Conservation (phyloP, 2,329 filamentous ascomycete genomes). For the Trichoderma atrobrunneum region DNA sequence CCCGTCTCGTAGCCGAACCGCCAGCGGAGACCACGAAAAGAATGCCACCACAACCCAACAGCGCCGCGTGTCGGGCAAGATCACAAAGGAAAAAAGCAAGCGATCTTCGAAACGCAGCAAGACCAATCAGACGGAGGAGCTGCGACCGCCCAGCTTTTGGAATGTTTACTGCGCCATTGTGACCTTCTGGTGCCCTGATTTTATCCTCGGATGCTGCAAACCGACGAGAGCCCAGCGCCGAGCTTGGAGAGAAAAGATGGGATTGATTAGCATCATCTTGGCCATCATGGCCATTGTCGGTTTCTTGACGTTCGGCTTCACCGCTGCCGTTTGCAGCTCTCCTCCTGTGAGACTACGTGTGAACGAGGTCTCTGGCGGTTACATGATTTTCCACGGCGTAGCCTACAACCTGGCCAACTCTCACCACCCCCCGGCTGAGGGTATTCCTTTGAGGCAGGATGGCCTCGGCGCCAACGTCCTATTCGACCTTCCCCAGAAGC, state of each 20-base stretch:
- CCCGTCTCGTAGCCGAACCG: slow-evolving; percentile 35
- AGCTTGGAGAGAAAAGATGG: slow-evolving; percentile 98
- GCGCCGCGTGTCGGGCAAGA: slow-evolving; percentile 54
- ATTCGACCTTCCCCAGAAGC: slow-evolving; percentile 77
- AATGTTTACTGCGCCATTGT: slow-evolving; percentile 91
- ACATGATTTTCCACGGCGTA: slow-evolving; percentile 94
- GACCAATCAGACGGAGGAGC: slow-evolving; percentile 55
- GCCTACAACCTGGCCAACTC: slow-evolving; percentile 82
- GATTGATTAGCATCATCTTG: slow-evolving; percentile 89
- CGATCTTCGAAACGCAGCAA: slow-evolving; percentile 50
- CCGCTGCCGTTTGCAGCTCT: slow-evolving; percentile 74
- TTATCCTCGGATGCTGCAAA: slow-evolving; percentile 84
- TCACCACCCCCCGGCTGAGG: slow-evolving; percentile 73
- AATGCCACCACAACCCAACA: slow-evolving; percentile 34
- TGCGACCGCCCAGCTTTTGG: slow-evolving; percentile 84
- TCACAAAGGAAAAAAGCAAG: slow-evolving; percentile 60
- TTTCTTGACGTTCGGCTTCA: slow-evolving; percentile 96
- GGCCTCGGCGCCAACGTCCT: slow-evolving; percentile 70
- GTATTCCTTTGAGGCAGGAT: slow-evolving; percentile 59
- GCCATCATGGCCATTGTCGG: slow-evolving; percentile 85
- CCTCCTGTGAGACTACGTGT: slow-evolving; percentile 71
- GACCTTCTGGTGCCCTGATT: slow-evolving; percentile 91
- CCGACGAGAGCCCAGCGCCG: slow-evolving; percentile 80
- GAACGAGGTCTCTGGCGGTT: slow-evolving; percentile 77
- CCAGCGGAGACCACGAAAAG: slow-evolving; percentile 35